Conservation (phyloP, 768 basidiomycete genomes). For the Rhizopogon vesiculosus region DNA sequence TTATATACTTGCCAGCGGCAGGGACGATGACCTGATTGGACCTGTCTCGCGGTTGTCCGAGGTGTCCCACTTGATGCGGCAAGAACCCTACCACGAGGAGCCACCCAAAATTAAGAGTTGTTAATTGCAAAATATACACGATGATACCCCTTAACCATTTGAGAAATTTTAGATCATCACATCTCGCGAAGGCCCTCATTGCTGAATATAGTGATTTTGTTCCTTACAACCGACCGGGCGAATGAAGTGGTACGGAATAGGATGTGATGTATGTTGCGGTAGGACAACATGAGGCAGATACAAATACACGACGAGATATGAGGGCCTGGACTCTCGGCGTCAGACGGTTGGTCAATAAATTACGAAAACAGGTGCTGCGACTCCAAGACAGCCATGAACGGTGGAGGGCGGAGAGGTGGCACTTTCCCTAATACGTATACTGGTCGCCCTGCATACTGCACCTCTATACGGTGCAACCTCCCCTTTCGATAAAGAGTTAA, state of each 20-base stretch:
- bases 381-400: slow-evolving; percentile 64
- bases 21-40: background rate
- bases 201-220: slow-evolving; percentile 10
- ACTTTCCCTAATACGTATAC: slow-evolving; percentile 50
- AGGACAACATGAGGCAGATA: slow-evolving; percentile 26
- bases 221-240: slow-evolving; percentile 17
- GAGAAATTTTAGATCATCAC: slow-evolving; percentile 24
- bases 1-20: background rate
- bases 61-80: slow-evolving; percentile 2
- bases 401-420: slow-evolving; percentile 45
- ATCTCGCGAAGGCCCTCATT: slow-evolving; percentile 3
- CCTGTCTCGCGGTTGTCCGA: slow-evolving; percentile 1
- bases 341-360: slow-evolving; percentile 24
- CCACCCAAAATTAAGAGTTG: slow-evolving; percentile 6
- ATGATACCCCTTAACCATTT: slow-evolving; percentile 1
- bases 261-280: slow-evolving; percentile 13
- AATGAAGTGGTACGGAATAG: slow-evolving; percentile 7
- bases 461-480: slow-evolving; percentile 59
- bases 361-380: slow-evolving; percentile 26
- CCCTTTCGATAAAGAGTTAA: slow-evolving; percentile 61
- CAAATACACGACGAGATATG: slow-evolving; percentile 21
- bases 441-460: slow-evolving; percentile 65
- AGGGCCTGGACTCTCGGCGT: slow-evolving; percentile 3
- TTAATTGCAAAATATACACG: slow-evolving; percentile 11
- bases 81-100: slow-evolving; percentile 7